A percentile compares a stretch with the other conserved stretches of the same genome.
phyloP scores from a whole-genome alignment of 805 yeast species.

The Saturnispora serradocipensis region DNA sequence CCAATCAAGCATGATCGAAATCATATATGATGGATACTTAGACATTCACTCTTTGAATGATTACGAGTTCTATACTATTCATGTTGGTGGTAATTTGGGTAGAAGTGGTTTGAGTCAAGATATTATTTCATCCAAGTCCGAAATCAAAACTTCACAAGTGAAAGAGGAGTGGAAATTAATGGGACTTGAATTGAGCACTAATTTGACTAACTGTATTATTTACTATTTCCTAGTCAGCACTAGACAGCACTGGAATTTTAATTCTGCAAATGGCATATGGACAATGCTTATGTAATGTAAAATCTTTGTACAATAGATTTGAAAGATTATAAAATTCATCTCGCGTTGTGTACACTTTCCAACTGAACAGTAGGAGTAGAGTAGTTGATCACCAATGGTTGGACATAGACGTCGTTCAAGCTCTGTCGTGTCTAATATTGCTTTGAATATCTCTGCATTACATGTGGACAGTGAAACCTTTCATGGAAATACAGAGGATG shows the following conservation, averaged over 20 bases:
- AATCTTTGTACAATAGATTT: background rate
- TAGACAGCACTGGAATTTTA: background rate
- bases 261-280: background rate
- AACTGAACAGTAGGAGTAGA: background rate
- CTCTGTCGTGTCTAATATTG: constrained; percentile 56
- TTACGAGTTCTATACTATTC: background rate
- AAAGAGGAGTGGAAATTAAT: background rate
- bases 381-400: background rate
- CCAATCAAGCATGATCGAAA: background rate
- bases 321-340: background rate
- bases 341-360: background rate
- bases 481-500: background rate
- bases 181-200: background rate
- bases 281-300: background rate
- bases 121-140: background rate
- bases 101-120: background rate
- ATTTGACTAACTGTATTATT: background rate
- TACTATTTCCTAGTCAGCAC: background rate
- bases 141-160: background rate
- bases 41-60: background rate
- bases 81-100: background rate
- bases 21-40: constrained; percentile 2
- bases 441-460: constrained; percentile 39
- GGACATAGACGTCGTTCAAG: constrained; percentile 37
- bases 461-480: constrained; percentile 1